Percentiles rank a stretch among this genome's conserved stretches.
These are phyloP conservation scores for Xylariales sp. DNA, from an alignment of 2,329 filamentous ascomycete genomes.

Conservation along the genomic window DNA sequence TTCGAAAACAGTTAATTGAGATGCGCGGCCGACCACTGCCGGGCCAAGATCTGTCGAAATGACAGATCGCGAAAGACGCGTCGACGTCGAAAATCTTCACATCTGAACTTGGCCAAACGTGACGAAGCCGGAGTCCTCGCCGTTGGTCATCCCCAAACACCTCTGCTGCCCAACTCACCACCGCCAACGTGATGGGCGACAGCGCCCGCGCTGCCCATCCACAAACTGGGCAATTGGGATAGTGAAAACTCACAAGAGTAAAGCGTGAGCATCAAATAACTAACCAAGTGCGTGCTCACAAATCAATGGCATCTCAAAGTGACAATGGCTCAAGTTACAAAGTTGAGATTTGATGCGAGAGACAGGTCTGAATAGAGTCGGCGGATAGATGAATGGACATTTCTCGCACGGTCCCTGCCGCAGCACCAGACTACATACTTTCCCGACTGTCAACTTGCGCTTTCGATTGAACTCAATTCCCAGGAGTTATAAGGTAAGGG, in stretches of 20 bases:
- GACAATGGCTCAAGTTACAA: conserved; percentile 1
- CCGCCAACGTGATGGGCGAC: conserved; percentile 5
- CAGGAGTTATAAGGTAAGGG: no score
- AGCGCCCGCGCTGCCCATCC: conserved; percentile 9
- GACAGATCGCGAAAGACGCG: neutral
- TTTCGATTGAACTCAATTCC: no score
- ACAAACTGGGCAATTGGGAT: conserved; percentile 5
- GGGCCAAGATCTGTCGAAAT: neutral
- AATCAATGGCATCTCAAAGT: conserved; percentile 5
- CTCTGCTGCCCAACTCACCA: conserved; percentile 5
- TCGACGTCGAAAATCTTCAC: neutral
- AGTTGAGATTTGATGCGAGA: neutral
- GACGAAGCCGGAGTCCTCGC: no score
- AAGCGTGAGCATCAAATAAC: neutral
- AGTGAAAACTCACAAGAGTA: neutral
- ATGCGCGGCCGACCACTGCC: neutral
- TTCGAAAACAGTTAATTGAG: no score
- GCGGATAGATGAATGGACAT: no score
- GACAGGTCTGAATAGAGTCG: neutral
- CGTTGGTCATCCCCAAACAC: neutral
- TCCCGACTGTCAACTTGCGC: no score
- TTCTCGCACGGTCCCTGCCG: neutral
- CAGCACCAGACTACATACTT: neutral
- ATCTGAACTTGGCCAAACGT: neutral
- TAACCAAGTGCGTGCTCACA: neutral